Conservation (phyloP, 768 basidiomycete species). For the Hygrophorus pudorinus region DNA sequence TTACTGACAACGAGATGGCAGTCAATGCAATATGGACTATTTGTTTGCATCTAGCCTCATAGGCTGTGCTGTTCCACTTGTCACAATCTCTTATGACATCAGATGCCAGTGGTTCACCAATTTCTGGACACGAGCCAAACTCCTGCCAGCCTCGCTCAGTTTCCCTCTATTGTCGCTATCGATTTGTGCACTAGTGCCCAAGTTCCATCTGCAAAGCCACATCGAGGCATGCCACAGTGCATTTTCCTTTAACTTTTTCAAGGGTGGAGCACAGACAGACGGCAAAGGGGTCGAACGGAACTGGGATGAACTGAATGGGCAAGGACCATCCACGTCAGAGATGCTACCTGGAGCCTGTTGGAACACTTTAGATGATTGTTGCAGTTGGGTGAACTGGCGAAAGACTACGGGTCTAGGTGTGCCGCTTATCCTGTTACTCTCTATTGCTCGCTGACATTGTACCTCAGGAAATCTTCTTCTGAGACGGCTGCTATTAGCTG, state of each 20-base stretch:
- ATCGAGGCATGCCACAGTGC: slow-evolving; percentile 11
- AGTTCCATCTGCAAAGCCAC: slow-evolving; percentile 17
- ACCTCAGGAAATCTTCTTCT: no score
- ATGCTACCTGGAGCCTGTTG: slow-evolving; percentile 14
- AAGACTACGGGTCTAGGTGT: slow-evolving; percentile 12
- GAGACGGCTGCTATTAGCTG: no score
- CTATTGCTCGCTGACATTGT: no score
- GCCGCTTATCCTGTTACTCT: no score
- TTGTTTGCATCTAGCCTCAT: slow-evolving; percentile 7
- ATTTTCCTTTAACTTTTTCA: slow-evolving; percentile 20
- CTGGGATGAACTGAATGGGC: slow-evolving; percentile 10
- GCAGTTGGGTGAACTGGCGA: slow-evolving; percentile 15
- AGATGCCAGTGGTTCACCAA: slow-evolving; percentile 6
- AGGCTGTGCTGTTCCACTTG: not conserved
- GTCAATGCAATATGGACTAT: slow-evolving; percentile 13
- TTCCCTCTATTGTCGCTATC: not conserved
- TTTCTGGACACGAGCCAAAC: not conserved
- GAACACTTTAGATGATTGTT: slow-evolving; percentile 18
- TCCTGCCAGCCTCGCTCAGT: slow-evolving; percentile 1
- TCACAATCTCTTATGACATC: slow-evolving; percentile 12
- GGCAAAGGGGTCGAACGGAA: slow-evolving; percentile 26
- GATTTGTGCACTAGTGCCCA: slow-evolving; percentile 10
- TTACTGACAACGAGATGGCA: no score
- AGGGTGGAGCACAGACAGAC: slow-evolving; percentile 19
- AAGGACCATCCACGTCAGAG: slow-evolving; percentile 8